phyloP scores from a whole-genome alignment of 306 rosid species.

The Vigna angularis region DNA sequence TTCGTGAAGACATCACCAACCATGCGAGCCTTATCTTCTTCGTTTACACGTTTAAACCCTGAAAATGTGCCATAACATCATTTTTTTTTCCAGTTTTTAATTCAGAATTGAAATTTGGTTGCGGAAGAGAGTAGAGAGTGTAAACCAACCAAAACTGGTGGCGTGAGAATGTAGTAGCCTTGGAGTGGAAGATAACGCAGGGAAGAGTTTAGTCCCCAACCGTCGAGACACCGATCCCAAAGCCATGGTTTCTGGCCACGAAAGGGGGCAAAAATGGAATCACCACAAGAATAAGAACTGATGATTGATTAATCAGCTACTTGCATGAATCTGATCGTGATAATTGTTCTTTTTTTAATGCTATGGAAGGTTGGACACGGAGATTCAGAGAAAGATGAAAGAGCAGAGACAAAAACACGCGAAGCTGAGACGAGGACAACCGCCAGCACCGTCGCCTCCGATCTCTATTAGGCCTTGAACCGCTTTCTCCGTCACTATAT shows the following conservation, averaged over 20 bases:
- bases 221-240: conserved; percentile 60
- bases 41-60: conserved; percentile 91
- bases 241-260: conserved; percentile 55
- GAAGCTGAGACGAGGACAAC: not conserved
- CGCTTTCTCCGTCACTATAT: not conserved
- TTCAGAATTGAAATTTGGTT: conserved; percentile 13
- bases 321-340: not conserved
- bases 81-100: not conserved
- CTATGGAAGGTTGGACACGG: not conserved
- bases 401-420: not conserved
- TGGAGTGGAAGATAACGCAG: conserved; percentile 61
- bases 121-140: not conserved
- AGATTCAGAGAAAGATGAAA: not conserved
- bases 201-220: conserved; percentile 60
- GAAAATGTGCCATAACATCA: conserved; percentile 3
- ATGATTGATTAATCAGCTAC: not conserved
- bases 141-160: conserved; percentile 87
- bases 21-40: conserved; percentile 84
- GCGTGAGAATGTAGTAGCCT: conserved; percentile 82
- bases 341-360: not conserved
- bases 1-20: conserved; percentile 89
- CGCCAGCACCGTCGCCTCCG: not conserved
- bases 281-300: not conserved
- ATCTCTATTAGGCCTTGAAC: not conserved
- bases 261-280: not conserved